Percentiles rank a stretch among this genome's conserved stretches.
These are phyloP conservation scores for Hyaloscypha hepaticicola DNA, from an alignment of 495 filamentous ascomycete genomes.

Conservation along the genomic window DNA sequence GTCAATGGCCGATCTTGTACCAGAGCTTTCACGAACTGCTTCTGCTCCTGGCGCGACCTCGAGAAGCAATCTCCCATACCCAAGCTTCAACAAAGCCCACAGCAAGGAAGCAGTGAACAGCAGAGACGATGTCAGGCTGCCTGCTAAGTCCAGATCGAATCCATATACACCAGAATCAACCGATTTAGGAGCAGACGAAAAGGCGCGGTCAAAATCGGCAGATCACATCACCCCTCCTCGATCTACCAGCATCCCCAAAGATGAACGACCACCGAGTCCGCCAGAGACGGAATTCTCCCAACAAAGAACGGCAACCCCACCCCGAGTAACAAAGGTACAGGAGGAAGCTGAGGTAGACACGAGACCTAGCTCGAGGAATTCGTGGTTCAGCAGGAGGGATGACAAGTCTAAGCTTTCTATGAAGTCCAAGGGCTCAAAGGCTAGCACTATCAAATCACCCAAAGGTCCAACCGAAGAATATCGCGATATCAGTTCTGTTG, in stretches of 20 bases:
- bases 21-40: conserved; percentile 45
- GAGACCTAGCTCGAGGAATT: conserved; percentile 30
- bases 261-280: conserved; percentile 51
- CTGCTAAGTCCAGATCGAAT: conserved; percentile 19
- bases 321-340: conserved; percentile 26
- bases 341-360: conserved; percentile 27
- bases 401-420: conserved; percentile 46
- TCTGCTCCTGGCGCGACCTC: conserved; percentile 39
- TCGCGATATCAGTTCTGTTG: conserved; percentile 38
- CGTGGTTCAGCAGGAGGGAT: conserved; percentile 19
- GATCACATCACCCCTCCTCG: conserved; percentile 32
- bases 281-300: conserved; percentile 55
- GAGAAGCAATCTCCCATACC: conserved; percentile 71
- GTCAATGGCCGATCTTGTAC: conserved; percentile 43
- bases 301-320: conserved; percentile 30
- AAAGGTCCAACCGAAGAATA: conserved; percentile 19
- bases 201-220: conserved; percentile 23
- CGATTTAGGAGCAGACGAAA: conserved; percentile 29
- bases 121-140: conserved; percentile 50
- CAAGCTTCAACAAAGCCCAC: conserved; percentile 82
- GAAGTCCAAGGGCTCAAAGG: conserved; percentile 2
- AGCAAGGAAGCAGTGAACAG: conserved; percentile 77
- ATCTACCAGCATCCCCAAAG: conserved; percentile 28
- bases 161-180: conserved; percentile 33
- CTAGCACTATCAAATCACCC: no score